A percentile compares a stretch with the other conserved stretches of the same genome.
Conservation (phyloP, 2,329 filamentous ascomycete species). For the Monilinia polystroma region DNA sequence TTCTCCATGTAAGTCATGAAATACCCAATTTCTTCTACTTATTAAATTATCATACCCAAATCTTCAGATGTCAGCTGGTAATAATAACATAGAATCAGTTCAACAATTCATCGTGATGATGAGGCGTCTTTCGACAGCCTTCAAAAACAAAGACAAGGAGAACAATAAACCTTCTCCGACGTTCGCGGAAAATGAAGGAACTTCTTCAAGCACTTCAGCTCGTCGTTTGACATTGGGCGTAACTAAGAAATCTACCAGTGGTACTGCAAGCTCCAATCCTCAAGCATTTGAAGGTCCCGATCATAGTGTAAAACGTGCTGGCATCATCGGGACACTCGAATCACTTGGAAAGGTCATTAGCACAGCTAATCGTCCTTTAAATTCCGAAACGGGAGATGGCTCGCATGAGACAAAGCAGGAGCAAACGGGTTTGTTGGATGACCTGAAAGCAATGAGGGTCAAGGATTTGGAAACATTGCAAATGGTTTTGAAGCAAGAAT, state of each 20-base stretch:
- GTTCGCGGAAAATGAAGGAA: conserved; percentile 9
- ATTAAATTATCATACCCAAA: background rate
- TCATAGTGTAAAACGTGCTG: conserved; percentile 26
- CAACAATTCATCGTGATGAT: conserved; percentile 11
- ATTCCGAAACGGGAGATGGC: conserved; percentile 62
- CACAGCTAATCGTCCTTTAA: conserved; percentile 60
- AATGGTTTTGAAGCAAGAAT: conserved; percentile 58
- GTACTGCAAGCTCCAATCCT: conserved; percentile 12
- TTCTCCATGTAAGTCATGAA: background rate
- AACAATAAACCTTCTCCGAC: background rate
- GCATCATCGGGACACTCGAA: conserved; percentile 25
- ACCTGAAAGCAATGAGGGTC: conserved; percentile 53
- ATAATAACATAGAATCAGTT: background rate
- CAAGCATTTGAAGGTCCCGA: conserved; percentile 25
- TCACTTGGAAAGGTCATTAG: conserved; percentile 40
- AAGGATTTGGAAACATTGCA: conserved; percentile 61
- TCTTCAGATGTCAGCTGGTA: background rate
- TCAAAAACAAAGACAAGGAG: conserved; percentile 25
- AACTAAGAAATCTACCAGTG: conserved; percentile 12
- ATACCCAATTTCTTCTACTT: background rate
- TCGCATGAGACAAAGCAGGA: conserved; percentile 52
- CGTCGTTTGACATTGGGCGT: conserved; percentile 14
- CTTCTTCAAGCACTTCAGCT: conserved; percentile 1
- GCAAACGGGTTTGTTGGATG: conserved; percentile 53
- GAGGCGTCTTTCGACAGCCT: conserved; percentile 24